Evolutionary conservation across 1,284 basidiomycete species (phyloP).

Genomic region (Fomitopsis palustris): DNA sequence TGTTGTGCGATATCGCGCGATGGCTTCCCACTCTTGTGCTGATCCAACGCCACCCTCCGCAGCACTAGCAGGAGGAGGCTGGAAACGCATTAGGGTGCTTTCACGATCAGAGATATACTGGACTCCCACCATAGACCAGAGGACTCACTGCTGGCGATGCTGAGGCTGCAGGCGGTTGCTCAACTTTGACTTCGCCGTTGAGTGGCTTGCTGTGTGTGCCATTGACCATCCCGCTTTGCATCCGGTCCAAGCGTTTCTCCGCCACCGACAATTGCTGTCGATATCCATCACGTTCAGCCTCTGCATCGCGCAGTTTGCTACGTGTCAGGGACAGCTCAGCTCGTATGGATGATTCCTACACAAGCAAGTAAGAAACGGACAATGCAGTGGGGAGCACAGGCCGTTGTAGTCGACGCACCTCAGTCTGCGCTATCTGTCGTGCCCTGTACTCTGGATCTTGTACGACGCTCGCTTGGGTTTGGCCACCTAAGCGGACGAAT

Average conservation of each 20-base stretch:
- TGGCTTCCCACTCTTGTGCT: slow-evolving; percentile 27
- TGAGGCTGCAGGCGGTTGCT: slow-evolving; percentile 31
- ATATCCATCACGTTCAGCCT: slow-evolving; percentile 51
- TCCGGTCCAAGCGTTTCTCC: slow-evolving; percentile 72
- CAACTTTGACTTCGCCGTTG: slow-evolving; percentile 48
- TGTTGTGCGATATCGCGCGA: slow-evolving; percentile 38
- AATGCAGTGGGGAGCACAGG: neutral
- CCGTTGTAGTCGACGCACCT: slow-evolving; percentile 40
- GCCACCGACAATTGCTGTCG: slow-evolving; percentile 57
- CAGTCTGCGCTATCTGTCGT: slow-evolving; percentile 54
- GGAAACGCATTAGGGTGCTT: slow-evolving; percentile 33
- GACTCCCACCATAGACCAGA: slow-evolving; percentile 64
- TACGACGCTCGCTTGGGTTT: slow-evolving; percentile 27
- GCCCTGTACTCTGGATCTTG: slow-evolving; percentile 39
- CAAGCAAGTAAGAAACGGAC: slow-evolving; percentile 3
- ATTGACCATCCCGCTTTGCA: slow-evolving; percentile 60
- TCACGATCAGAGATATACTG: slow-evolving; percentile 36
- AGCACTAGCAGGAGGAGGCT: slow-evolving; percentile 28
- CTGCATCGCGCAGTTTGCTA: slow-evolving; percentile 51
- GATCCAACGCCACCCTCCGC: slow-evolving; percentile 19
- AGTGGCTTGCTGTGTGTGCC: slow-evolving; percentile 35
- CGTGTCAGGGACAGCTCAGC: slow-evolving; percentile 62
- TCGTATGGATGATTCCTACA: slow-evolving; percentile 43
- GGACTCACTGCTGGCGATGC: slow-evolving; percentile 68
- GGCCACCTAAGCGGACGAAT: slow-evolving; percentile 47